Conservation (phyloP, 371 early-diverging fungal species). For the Mortierella sp. region DNA sequence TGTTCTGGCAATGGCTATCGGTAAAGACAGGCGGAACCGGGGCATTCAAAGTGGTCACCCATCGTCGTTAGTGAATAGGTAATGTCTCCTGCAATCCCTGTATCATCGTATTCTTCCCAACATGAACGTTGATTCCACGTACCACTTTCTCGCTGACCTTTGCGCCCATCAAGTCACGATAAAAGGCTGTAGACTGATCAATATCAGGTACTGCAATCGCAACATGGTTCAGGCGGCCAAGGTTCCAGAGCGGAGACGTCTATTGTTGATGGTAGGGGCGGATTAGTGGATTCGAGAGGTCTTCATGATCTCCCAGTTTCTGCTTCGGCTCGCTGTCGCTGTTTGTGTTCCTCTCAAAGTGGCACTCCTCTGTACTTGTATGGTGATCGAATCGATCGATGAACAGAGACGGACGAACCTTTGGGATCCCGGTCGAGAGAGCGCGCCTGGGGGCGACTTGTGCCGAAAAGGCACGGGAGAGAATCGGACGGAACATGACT, state of each 20-base stretch:
- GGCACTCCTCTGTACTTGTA: neutral
- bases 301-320: neutral
- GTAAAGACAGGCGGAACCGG: neutral
- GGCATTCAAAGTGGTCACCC: too few relatives aligned
- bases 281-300: neutral
- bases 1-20: constrained; percentile 77
- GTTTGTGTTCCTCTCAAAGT: neutral
- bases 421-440: constrained; percentile 43
- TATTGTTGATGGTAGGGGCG: neutral
- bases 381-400: neutral
- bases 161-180: constrained; percentile 73
- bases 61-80: too few relatives aligned
- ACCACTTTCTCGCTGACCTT: constrained; percentile 70
- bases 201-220: constrained; percentile 83
- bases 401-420: constrained; percentile 15
- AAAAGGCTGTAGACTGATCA: constrained; percentile 72
- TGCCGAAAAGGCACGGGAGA: constrained; percentile 28
- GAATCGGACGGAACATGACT: constrained; percentile 32
- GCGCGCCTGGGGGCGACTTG: constrained; percentile 26
- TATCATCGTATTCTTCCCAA: too few relatives aligned
- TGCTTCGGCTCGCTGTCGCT: neutral
- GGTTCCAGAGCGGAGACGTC: constrained; percentile 59
- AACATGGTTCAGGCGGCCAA: constrained; percentile 83
- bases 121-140: constrained; percentile 10
- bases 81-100: too few relatives aligned